Conservation (phyloP, 352 stramenopile genomes). For the Phytophthora boehmeriae region DNA sequence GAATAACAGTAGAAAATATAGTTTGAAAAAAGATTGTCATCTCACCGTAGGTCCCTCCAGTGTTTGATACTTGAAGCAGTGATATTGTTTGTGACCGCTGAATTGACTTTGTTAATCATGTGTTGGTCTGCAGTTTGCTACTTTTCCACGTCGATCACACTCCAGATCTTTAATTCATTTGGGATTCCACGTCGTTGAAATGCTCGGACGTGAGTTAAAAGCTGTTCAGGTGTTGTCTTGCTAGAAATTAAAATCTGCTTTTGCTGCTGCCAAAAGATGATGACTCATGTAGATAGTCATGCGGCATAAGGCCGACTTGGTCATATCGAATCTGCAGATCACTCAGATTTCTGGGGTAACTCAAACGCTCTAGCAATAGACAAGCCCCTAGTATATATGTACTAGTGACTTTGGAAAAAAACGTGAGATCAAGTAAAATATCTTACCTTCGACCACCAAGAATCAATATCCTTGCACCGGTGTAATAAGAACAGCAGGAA, state of each 20-base stretch:
- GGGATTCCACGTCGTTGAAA: background rate
- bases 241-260: constrained; percentile 6
- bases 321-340: constrained; percentile 3
- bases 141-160: constrained; percentile 5
- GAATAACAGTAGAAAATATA: background rate
- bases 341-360: background rate
- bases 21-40: background rate
- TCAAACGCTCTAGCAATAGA: background rate
- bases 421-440: background rate
- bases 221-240: constrained; percentile 1
- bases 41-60: constrained; percentile 6
- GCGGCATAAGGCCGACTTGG: background rate
- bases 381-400: background rate
- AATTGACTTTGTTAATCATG: constrained; percentile 5
- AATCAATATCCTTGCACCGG: background rate
- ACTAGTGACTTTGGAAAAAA: background rate
- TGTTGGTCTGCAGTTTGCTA: constrained; percentile 5
- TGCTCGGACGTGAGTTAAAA: background rate
- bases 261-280: background rate
- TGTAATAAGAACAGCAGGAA: constrained; percentile 1
- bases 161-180: constrained; percentile 1
- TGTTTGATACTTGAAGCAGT: constrained; percentile 11
- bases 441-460: background rate
- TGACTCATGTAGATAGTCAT: constrained; percentile 8
- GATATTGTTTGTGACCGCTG: constrained; percentile 4